Base-by-base conservation (phyloP, 1,139 yeast genomes). In the Blastobotrys persicus region DNA sequence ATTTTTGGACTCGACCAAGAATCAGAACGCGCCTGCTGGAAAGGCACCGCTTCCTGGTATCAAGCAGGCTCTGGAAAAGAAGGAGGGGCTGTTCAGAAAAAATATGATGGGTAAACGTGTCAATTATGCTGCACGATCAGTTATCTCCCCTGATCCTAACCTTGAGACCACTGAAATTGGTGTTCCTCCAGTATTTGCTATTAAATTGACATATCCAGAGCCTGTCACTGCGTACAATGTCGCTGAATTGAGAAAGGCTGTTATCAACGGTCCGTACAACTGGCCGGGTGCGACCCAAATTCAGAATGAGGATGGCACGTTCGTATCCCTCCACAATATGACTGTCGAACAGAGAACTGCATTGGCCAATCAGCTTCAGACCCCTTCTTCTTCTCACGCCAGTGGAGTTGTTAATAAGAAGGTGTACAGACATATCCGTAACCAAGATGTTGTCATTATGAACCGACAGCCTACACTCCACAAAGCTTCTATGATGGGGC, bases 61-160 rank as follows among this genome's bases (percentile, higher is more conserved):
- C 62, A 92, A 94, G 69, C 98, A 94, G 75, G 96, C 96, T 3
- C 76, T 94, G 64, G 99, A 94, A 73, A 92, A 94, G 83, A 94
- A 94, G 69, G 98, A 94, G 73, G 99, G 99, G 68, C 77, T 92
- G 59, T 92, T 92, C 76, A 83, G 99, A 76, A 92, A 91, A 69
- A 96, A 94, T 65, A 92, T 94, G 98, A 94, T 94, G 98, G 99
- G 99, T 69, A 94, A 94, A 77, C 88, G 99, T 75, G 99, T 94
- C 53, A 94, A 94, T 68, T 91, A 87, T 64, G 98, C 98, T 53
- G 98, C 98, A 46, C 88, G 99, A 70, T 91, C 98, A 12, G 99
- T 94, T 61, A 94, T 94, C 72, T 91, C 98, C 4, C 98, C 98
- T 3, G 99, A 94, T 73, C 99, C 99, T 51, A 92, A 87, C 73